Percentiles rank a stretch among this genome's conserved stretches.
Evolutionary conservation across 1,139 yeast species (phyloP).

Genomic region (Zhuliangozyma blackwelliae): DNA sequence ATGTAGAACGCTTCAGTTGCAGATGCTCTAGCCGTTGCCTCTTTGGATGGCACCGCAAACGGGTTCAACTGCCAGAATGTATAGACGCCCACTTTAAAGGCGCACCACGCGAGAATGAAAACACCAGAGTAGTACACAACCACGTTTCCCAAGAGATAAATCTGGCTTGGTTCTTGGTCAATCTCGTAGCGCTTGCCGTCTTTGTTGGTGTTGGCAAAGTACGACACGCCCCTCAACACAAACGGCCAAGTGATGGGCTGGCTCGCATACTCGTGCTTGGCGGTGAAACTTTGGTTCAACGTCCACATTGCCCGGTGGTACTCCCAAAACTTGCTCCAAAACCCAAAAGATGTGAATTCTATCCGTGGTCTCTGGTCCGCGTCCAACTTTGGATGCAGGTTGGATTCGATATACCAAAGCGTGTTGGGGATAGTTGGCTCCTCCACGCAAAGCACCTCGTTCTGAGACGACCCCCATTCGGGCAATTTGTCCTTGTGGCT

Average conservation of each 20-base stretch:
- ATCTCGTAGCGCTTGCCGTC: constrained; percentile 11
- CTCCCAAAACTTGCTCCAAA: constrained; percentile 28
- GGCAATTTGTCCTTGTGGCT: constrained; percentile 64
- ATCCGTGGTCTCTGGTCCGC: constrained; percentile 26
- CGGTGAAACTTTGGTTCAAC: constrained; percentile 22
- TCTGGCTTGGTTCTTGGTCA: constrained; percentile 25
- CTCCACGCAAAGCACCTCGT: constrained; percentile 72
- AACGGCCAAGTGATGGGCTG: constrained; percentile 41
- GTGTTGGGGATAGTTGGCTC: constrained; percentile 58
- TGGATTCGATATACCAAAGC: constrained; percentile 62
- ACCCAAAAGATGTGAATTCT: constrained; percentile 19
- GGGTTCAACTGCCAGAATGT: constrained; percentile 30
- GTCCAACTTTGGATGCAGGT: constrained; percentile 47
- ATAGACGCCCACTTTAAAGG: constrained; percentile 17
- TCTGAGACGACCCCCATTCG: constrained; percentile 64
- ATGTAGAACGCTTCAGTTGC: constrained; percentile 15
- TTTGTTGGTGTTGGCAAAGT: constrained; percentile 17
- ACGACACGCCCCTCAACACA: constrained; percentile 28
- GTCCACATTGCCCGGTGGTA: constrained; percentile 34
- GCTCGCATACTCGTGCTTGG: constrained; percentile 26
- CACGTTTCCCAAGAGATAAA: constrained; percentile 36
- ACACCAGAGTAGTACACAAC: constrained; percentile 29
- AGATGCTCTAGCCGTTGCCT: constrained; percentile 7
- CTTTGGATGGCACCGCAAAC: constrained; percentile 16
- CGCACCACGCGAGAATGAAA: constrained; percentile 17